A percentile compares a stretch with the other conserved stretches of the same genome.
phyloP scores from a whole-genome alignment of 2,329 filamentous ascomycete genomes.

The Trichoderma gracile region DNA sequence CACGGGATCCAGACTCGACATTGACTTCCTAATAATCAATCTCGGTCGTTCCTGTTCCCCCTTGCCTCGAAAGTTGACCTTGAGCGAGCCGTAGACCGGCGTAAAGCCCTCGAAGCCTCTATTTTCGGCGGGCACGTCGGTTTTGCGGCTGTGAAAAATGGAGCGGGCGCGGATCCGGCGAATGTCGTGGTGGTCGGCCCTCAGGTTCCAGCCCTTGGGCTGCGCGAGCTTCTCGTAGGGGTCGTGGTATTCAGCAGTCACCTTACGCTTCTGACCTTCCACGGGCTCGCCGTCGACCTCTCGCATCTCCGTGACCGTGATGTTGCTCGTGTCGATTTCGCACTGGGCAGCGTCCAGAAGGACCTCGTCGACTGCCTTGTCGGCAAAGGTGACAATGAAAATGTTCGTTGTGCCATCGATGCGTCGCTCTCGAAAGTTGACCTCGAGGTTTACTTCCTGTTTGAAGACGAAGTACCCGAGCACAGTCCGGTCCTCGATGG shows the following conservation, averaged over 20 bases:
- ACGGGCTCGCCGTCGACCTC: slow-evolving; percentile 40
- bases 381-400: slow-evolving; percentile 65
- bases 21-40: slow-evolving; percentile 49
- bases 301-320: slow-evolving; percentile 51
- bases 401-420: slow-evolving; percentile 81
- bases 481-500: slow-evolving; percentile 40
- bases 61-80: slow-evolving; percentile 46
- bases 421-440: slow-evolving; percentile 76
- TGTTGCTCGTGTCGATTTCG: slow-evolving; percentile 55
- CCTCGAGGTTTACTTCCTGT: slow-evolving; percentile 85
- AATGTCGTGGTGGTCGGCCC: slow-evolving; percentile 74
- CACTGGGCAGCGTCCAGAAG: slow-evolving; percentile 64
- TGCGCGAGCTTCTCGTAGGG: slow-evolving; percentile 67
- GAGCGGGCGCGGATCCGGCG: slow-evolving; percentile 66
- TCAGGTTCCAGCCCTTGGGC: slow-evolving; percentile 60
- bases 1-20: slow-evolving; percentile 35
- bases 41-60: slow-evolving; percentile 44
- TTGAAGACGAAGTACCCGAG: slow-evolving; percentile 63
- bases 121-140: slow-evolving; percentile 56
- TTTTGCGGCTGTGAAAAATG: slow-evolving; percentile 52
- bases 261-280: slow-evolving; percentile 44
- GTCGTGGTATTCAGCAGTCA: slow-evolving; percentile 54
- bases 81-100: slow-evolving; percentile 56
- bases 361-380: slow-evolving; percentile 59
- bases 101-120: slow-evolving; percentile 58